phyloP scores from a whole-genome alignment of 2,329 filamentous ascomycete species.

The Lasiodiplodia theobromae region DNA sequence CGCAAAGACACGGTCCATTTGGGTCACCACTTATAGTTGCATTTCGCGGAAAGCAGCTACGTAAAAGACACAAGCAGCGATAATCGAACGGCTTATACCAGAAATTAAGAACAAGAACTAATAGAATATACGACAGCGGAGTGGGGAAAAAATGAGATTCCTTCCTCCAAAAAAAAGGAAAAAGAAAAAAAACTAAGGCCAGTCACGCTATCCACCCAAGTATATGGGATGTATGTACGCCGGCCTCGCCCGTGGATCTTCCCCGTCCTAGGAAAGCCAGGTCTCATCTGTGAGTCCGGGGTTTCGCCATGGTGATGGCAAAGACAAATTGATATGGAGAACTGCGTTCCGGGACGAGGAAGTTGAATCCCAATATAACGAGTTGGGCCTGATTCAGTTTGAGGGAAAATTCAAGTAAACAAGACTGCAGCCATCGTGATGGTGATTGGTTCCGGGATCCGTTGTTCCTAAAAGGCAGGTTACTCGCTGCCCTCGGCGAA shows the following conservation, averaged over 20 bases:
- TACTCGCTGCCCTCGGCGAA: background rate
- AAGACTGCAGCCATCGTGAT: background rate
- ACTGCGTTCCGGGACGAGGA: background rate
- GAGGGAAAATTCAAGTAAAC: background rate
- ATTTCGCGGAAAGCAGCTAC: background rate
- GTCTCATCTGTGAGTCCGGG: background rate
- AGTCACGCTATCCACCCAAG: background rate
- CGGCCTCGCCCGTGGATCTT: constrained; percentile 1
- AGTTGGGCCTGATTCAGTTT: background rate
- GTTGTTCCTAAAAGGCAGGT: background rate
- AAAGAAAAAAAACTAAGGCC: background rate
- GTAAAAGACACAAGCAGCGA: background rate
- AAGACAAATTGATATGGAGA: background rate
- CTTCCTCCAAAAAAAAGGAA: background rate
- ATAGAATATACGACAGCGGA: background rate
- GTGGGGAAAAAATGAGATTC: no score
- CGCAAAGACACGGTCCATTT: no score
- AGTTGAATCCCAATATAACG: background rate
- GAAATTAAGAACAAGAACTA: background rate
- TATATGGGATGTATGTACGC: background rate
- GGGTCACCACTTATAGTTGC: background rate
- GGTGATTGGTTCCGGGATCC: background rate
- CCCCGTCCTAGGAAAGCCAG: background rate
- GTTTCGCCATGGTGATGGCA: background rate
- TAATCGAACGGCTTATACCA: background rate